A percentile compares a stretch with the other conserved stretches of the same genome.
These are phyloP conservation scores for Phoma sp. DNA, from an alignment of 2,329 filamentous ascomycete species.

Conservation along the genomic window DNA sequence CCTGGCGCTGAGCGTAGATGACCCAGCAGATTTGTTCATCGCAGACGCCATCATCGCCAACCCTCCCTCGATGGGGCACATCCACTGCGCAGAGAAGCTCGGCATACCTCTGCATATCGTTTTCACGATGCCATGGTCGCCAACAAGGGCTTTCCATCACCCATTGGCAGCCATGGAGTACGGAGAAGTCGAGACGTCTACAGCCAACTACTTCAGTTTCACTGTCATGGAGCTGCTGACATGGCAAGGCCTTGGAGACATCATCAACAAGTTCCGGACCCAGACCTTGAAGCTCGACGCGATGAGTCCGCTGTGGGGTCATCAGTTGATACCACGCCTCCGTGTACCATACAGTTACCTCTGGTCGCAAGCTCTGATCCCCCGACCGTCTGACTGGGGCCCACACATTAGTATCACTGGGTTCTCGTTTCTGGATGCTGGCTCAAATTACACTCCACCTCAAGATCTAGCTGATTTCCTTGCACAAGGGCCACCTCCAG, in stretches of 20 bases:
- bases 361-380: conserved; percentile 53
- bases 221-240: conserved; percentile 58
- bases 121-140: conserved; percentile 73
- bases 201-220: conserved; percentile 57
- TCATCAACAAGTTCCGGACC: conserved; percentile 56
- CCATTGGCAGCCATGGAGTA: conserved; percentile 59
- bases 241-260: conserved; percentile 59
- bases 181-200: conserved; percentile 41
- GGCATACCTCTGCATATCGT: conserved; percentile 80
- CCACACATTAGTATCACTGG: conserved; percentile 51
- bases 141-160: conserved; percentile 57
- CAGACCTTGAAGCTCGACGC: conserved; percentile 52
- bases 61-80: conserved; percentile 41
- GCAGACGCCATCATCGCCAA: conserved; percentile 62
- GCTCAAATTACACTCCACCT: conserved; percentile 51
- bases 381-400: conserved; percentile 33
- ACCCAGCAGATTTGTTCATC: conserved; percentile 67
- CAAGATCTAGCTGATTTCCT: conserved; percentile 55
- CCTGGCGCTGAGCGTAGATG: conserved; percentile 21
- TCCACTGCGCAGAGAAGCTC: conserved; percentile 76
- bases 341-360: conserved; percentile 56
- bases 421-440: conserved; percentile 54
- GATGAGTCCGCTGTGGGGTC: conserved; percentile 48
- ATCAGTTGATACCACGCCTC: conserved; percentile 48
- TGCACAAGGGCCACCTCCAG: conserved; percentile 56